phyloP scores from a whole-genome alignment of 2,329 filamentous ascomycete genomes.

The Dothideomycetes sp. region DNA sequence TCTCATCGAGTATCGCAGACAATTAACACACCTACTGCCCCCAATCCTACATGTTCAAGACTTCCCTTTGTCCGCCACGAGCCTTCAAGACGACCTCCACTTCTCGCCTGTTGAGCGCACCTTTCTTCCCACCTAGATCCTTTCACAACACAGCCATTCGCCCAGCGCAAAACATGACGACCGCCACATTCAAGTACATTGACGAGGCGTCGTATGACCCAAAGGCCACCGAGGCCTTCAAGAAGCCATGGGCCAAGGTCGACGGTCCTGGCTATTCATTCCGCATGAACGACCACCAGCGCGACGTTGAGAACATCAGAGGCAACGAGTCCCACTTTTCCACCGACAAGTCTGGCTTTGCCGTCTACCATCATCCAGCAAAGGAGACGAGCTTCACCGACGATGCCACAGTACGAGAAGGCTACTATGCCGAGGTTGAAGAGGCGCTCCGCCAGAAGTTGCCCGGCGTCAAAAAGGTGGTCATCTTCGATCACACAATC shows the following conservation, averaged over 20 bases:
- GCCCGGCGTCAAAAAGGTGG: constrained; percentile 46
- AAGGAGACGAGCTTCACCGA: constrained; percentile 45
- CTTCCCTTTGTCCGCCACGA: too few relatives aligned
- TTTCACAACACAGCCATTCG: background rate
- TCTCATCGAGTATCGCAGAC: too few relatives aligned
- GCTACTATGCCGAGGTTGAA: constrained; percentile 55
- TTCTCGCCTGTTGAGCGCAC: too few relatives aligned
- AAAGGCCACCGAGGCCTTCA: constrained; percentile 25
- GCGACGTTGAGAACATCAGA: constrained; percentile 46
- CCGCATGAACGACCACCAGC: constrained; percentile 32
- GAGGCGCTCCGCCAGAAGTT: constrained; percentile 43
- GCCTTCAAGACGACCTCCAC: too few relatives aligned
- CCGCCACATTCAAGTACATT: constrained; percentile 48
- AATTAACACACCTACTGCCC: too few relatives aligned
- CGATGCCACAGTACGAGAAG: constrained; percentile 41
- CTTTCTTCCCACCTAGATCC: background rate
- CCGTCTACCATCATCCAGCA: constrained; percentile 41
- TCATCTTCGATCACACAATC: constrained; percentile 65
- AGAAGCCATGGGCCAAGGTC: constrained; percentile 55
- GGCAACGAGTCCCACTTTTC: constrained; percentile 38
- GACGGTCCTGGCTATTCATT: constrained; percentile 49
- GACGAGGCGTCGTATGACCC: constrained; percentile 34
- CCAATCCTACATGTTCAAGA: too few relatives aligned
- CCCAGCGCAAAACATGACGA: constrained; percentile 36
- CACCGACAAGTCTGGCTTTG: constrained; percentile 49